A percentile compares a stretch with the other conserved stretches of the same genome.
Conservation (phyloP, 345 rosid species). For the Heritiera fomes region DNA sequence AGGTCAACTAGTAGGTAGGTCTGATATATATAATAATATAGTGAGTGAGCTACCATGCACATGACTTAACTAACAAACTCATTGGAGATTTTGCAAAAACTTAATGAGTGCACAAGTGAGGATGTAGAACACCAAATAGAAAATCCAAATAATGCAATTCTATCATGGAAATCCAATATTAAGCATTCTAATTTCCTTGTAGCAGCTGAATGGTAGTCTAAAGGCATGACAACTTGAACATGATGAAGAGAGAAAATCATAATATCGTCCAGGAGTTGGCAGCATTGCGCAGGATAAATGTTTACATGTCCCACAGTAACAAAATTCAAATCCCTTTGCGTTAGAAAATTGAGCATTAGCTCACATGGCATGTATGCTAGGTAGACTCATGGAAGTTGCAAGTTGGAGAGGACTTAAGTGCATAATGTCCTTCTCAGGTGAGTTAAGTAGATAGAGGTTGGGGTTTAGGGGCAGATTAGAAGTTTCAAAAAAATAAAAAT, state of each 20-base stretch:
- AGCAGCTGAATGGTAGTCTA: neutral
- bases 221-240: neutral
- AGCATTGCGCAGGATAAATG: neutral
- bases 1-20: neutral
- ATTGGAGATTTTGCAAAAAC: neutral
- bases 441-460: no score
- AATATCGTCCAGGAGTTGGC: neutral
- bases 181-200: slow-evolving; percentile 1
- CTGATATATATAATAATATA: neutral
- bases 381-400: no score
- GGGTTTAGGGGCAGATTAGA: no score
- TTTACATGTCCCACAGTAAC: neutral
- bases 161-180: neutral
- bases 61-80: neutral
- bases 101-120: neutral
- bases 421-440: no score
- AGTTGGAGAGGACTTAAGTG: no score
- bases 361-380: no score
- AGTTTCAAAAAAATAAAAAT: neutral
- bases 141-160: neutral
- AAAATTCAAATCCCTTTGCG: neutral
- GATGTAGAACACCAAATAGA: neutral
- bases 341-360: no score
- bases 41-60: neutral
- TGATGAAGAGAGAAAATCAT: neutral